A percentile compares a stretch with the other conserved stretches of the same genome.
Evolutionary conservation across 2,329 filamentous ascomycete genomes (phyloP).

Genomic region (Alternaria novae-zelandiae): DNA sequence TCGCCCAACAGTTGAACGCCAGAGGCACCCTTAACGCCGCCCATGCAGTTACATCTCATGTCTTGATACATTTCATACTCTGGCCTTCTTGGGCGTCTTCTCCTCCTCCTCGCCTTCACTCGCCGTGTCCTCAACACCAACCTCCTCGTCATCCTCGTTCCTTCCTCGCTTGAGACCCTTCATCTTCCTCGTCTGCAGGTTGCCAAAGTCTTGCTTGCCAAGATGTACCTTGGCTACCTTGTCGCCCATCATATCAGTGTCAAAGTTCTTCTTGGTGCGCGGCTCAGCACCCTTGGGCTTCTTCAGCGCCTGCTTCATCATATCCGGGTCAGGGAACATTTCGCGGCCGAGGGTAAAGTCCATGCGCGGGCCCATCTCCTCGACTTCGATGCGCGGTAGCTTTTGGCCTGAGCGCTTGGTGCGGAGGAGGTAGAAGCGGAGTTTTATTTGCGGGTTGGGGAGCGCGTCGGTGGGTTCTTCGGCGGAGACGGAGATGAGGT

Average conservation of each 20-base stretch:
- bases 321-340: constrained; percentile 76
- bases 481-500: constrained; percentile 81
- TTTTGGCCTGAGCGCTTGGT: constrained; percentile 88
- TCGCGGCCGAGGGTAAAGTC: constrained; percentile 86
- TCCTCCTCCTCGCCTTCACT: constrained; percentile 27
- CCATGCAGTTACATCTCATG: constrained; percentile 29
- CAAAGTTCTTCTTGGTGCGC: constrained; percentile 93
- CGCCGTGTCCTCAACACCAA: constrained; percentile 26
- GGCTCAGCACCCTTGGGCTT: constrained; percentile 78
- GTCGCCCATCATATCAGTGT: constrained; percentile 89
- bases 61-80: constrained; percentile 14
- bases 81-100: constrained; percentile 36
- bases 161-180: constrained; percentile 92
- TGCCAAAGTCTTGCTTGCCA: constrained; percentile 84
- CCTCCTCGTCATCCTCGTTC: constrained; percentile 42
- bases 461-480: constrained; percentile 59
- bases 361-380: constrained; percentile 94
- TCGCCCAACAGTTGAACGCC: constrained; percentile 23
- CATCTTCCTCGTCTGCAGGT: constrained; percentile 97
- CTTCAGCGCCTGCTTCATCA: constrained; percentile 90
- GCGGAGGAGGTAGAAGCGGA: constrained; percentile 84
- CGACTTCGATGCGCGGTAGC: constrained; percentile 87
- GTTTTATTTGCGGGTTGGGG: constrained; percentile 58
- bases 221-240: constrained; percentile 94
- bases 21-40: constrained; percentile 36